A percentile compares a stretch with the other conserved stretches of the same genome.
Evolutionary conservation across 257 asterid species (phyloP).

Genomic region (Oldenlandia corymbosa): DNA sequence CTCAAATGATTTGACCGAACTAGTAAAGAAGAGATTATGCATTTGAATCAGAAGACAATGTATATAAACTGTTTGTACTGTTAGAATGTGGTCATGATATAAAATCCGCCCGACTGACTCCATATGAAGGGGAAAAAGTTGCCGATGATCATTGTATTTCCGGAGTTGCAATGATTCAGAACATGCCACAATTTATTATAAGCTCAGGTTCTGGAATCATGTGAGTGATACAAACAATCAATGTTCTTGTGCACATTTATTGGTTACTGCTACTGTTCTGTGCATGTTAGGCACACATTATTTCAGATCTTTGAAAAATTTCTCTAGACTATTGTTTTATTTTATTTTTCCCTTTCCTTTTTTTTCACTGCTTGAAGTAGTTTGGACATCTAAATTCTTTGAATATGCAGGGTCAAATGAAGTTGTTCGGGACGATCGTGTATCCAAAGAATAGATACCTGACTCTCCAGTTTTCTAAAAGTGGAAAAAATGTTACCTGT

Average conservation of each 20-base stretch:
- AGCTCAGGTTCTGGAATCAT: background rate
- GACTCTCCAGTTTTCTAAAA: constrained; percentile 78
- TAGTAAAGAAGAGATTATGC: no score
- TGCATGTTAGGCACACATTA: background rate
- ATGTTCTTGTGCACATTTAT: no score
- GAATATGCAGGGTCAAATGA: constrained; percentile 72
- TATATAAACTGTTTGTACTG: no score
- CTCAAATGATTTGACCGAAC: no score
- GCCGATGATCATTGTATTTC: no score
- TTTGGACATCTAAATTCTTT: constrained; percentile 12
- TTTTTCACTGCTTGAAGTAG: background rate
- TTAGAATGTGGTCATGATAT: no score
- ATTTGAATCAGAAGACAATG: no score
- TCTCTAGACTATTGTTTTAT: background rate
- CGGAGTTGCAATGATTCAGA: background rate
- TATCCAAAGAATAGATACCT: constrained; percentile 80
- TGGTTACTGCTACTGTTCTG: background rate
- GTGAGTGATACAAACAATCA: background rate
- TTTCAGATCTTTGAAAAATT: background rate
- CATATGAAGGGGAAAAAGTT: no score
- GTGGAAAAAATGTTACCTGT: constrained; percentile 83
- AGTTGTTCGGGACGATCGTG: constrained; percentile 84
- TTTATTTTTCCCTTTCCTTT: background rate
- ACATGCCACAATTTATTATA: background rate
- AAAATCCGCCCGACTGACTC: no score